These are phyloP conservation scores for Periglandula ipomoeae DNA, from an alignment of 2,329 filamentous ascomycete species.

Conservation along the genomic window DNA sequence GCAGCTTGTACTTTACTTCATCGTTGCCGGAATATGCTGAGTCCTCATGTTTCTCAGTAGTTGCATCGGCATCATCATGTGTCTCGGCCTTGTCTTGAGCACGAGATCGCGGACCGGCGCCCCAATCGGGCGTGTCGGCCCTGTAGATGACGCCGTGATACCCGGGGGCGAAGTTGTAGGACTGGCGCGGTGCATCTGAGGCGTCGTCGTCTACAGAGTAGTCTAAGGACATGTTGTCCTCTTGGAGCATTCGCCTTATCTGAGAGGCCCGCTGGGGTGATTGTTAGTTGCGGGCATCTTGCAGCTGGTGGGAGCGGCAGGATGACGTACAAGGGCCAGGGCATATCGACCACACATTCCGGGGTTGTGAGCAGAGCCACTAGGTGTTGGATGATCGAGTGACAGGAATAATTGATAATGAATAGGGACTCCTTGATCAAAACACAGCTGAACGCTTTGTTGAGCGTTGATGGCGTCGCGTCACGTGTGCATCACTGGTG, in stretches of 20 bases:
- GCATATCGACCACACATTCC: constrained; percentile 30
- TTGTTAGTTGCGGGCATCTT: background rate
- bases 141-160: constrained; percentile 80
- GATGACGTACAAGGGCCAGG: constrained; percentile 22
- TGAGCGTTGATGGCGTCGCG: background rate
- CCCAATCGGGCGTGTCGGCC: constrained; percentile 57
- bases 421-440: no score
- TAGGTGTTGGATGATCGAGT: no score
- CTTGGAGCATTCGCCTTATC: constrained; percentile 62
- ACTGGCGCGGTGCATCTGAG: constrained; percentile 54
- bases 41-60: background rate
- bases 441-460: no score
- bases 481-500: constrained; percentile 1
- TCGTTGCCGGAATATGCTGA: background rate
- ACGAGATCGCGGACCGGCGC: constrained; percentile 33
- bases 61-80: background rate
- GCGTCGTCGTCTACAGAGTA: constrained; percentile 58
- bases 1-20: constrained; percentile 62
- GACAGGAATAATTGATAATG: no score
- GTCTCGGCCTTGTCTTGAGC: constrained; percentile 2
- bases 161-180: constrained; percentile 88
- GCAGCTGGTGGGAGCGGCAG: background rate
- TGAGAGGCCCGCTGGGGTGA: constrained; percentile 61
- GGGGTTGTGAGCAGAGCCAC: background rate
- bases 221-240: constrained; percentile 64